These are phyloP conservation scores for Vanderwaltozyma polyspora DNA, from an alignment of 805 yeast genomes.

Conservation along the genomic window DNA sequence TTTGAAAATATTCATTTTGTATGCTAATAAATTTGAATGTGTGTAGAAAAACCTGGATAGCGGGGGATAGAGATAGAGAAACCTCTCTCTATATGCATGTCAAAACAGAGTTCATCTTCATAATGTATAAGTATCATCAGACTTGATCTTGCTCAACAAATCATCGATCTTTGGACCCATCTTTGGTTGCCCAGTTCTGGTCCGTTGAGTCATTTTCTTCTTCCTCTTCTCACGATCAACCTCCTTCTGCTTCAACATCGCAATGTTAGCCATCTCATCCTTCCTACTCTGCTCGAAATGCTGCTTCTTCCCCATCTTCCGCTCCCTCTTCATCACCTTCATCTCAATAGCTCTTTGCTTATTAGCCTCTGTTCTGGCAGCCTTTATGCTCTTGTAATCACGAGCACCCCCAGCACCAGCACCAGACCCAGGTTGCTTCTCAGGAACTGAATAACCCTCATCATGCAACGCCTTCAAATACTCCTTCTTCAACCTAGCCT, in stretches of 20 bases:
- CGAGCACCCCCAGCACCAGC: conserved; percentile 5
- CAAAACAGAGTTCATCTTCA: conserved; percentile 1
- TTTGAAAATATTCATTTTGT: too few species aligned
- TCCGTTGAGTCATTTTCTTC: conserved; percentile 39
- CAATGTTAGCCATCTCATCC: conserved; percentile 29
- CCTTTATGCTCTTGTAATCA: conserved; percentile 13
- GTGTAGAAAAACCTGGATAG: too few species aligned
- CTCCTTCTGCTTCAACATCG: conserved; percentile 30
- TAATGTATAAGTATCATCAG: conserved; percentile 29
- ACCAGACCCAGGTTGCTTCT: conserved; percentile 17
- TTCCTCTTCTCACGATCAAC: conserved; percentile 34
- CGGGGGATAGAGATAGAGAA: too few species aligned
- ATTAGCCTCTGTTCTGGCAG: conserved; percentile 14
- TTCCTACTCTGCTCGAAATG: conserved; percentile 32
- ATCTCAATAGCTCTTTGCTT: conserved; percentile 25
- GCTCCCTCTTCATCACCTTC: conserved; percentile 28
- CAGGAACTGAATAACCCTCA: conserved; percentile 52
- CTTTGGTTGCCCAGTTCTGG: conserved; percentile 72
- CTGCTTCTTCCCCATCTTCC: conserved; percentile 24
- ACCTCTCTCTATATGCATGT: too few species aligned
- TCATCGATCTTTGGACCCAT: conserved; percentile 84
- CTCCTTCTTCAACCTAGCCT: conserved; percentile 69
- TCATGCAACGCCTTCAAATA: conserved; percentile 70
- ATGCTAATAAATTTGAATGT: too few species aligned
- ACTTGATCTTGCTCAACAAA: conserved; percentile 64